Base-by-base conservation (phyloP, 1,139 yeast genomes). In the Taiozyma onychis region DNA sequence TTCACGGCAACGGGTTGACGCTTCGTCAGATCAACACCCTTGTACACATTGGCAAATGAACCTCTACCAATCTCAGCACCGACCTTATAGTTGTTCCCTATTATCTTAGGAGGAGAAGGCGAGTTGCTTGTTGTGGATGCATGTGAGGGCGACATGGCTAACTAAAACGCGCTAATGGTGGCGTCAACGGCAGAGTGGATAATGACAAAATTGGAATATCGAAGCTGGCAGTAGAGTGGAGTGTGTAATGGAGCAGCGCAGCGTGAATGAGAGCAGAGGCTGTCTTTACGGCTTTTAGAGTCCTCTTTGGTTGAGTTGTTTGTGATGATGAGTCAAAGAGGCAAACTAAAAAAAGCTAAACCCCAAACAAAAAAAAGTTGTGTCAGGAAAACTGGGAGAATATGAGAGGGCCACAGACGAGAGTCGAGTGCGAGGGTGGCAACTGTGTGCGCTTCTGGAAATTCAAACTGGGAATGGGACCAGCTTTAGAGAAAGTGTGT, bases 31-130 rank as follows among this genome's bases (percentile, higher is more conserved):
- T 68, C 64, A 44, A 64, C 60, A 42, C 95, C 96, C 64, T 83
- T 83, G 72, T 87, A 93, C 28, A 93, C 99, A 55, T 84, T 85
- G 51, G 99, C 99, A 71, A 90, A 93, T 21, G 97, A 89, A 34
- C 99, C 99, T 60, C 86, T 81, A 16, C 99, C 99, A 44, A 93
- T 89, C 67, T 89, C 90, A 24, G 83, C 77, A 21, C 88, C 88
- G 28, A 83, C 72, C 41, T 72, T 69, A 63, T 79, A 81, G 41
- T 11, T 16, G 52, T 69, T 68, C 11, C 80, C 80, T 6, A 78
- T 68, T 39, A 61, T 58, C 52, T 64, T 59, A 28, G 52, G 52
- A 26, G 45, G 21, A 14, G 41, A 37, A 21, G 41, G 41, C 22
- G 41, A 37, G 41, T 37, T 37, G 13, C 24, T 18, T 14, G 24